Evolutionary conservation across 768 basidiomycete species (phyloP).

Genomic region (Pulveroboletus sp.): DNA sequence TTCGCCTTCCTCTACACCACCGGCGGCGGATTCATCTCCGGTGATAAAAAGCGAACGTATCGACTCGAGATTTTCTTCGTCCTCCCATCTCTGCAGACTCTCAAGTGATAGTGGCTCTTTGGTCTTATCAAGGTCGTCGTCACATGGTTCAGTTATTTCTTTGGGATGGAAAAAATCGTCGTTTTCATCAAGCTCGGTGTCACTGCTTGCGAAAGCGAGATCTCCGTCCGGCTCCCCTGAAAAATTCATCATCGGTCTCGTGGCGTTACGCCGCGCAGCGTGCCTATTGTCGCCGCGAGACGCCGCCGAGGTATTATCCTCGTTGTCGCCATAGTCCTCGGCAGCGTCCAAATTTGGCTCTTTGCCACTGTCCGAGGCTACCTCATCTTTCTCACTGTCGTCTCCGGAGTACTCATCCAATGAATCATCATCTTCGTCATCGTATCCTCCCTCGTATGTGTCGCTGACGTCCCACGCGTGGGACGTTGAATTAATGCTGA

Average conservation of each 20-base stretch:
- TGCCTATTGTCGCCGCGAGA: constrained; percentile 43
- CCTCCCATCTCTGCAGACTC: constrained; percentile 70
- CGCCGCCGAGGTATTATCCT: neutral
- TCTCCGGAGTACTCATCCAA: constrained; percentile 15
- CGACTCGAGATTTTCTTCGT: constrained; percentile 80
- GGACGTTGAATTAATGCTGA: constrained; percentile 41
- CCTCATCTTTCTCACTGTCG: neutral
- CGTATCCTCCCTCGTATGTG: constrained; percentile 30
- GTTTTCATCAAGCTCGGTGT: constrained; percentile 62
- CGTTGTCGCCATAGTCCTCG: neutral
- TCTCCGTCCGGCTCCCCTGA: constrained; percentile 35
- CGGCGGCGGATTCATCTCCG: constrained; percentile 40
- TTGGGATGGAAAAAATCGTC: constrained; percentile 70
- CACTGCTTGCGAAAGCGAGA: constrained; percentile 71
- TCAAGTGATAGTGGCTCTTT: constrained; percentile 54
- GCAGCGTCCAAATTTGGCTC: neutral
- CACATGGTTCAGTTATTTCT: constrained; percentile 34
- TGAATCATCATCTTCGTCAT: constrained; percentile 11
- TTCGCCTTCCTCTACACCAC: constrained; percentile 38
- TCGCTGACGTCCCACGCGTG: constrained; percentile 33
- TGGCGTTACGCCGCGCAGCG: constrained; percentile 38
- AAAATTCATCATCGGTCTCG: constrained; percentile 36
- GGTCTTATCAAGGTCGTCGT: constrained; percentile 60
- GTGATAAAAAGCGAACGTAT: constrained; percentile 90
- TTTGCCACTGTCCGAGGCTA: constrained; percentile 1